Percentiles rank a stretch among this genome's conserved stretches.
phyloP scores from a whole-genome alignment of 139 green algal species.

The Mesotaenium endlicherianum region DNA sequence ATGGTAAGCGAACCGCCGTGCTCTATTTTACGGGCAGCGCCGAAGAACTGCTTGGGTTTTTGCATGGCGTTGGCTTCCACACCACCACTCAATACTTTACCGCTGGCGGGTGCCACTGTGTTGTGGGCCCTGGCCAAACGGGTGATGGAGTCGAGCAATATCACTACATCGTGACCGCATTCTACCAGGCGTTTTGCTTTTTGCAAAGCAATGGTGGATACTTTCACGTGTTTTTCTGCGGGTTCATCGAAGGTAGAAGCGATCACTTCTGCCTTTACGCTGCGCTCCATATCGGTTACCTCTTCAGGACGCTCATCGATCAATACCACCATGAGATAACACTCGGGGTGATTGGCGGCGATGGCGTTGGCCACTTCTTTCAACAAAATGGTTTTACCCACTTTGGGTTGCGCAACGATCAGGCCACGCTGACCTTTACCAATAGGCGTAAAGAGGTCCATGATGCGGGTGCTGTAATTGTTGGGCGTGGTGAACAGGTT shows the following conservation, averaged over 20 bases:
- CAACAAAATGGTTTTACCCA: not conserved
- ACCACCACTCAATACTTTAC: not conserved
- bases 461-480: not conserved
- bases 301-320: slow-evolving; percentile 12
- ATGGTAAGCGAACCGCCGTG: slow-evolving; percentile 1
- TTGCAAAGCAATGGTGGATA: not conserved
- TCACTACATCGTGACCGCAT: not conserved
- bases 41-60: not conserved
- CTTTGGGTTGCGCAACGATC: not conserved
- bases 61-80: not conserved
- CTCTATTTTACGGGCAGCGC: slow-evolving; percentile 3
- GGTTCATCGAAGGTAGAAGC: slow-evolving; percentile 11
- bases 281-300: slow-evolving; percentile 4
- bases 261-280: not conserved
- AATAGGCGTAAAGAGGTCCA: slow-evolving; percentile 12
- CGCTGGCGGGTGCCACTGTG: not conserved
- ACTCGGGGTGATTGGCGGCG: not conserved
- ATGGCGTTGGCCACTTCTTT: not conserved
- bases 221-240: not conserved
- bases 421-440: slow-evolving; percentile 10
- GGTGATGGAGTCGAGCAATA: not conserved
- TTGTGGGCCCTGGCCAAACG: not conserved
- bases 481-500: not conserved
- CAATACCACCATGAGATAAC: not conserved
- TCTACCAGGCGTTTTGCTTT: slow-evolving; percentile 4